Evolutionary conservation across 148 eudicot genomes (phyloP).

Genomic region (Vaccinium darrowii): DNA sequence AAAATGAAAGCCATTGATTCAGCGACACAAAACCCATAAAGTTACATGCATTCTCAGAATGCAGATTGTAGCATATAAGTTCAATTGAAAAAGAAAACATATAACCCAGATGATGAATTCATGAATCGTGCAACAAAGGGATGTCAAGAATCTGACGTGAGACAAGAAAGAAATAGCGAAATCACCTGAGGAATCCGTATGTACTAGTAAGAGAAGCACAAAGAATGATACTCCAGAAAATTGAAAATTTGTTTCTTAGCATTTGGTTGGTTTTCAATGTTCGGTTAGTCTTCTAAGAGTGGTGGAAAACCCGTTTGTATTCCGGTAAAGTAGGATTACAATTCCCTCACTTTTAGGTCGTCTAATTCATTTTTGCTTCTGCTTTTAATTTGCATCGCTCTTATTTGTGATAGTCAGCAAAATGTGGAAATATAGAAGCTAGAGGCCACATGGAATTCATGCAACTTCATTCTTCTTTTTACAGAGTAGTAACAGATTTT

Average conservation of each 20-base stretch:
- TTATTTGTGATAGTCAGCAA: neutral
- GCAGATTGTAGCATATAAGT: neutral
- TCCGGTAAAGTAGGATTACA: constrained; percentile 29
- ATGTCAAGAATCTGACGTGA: neutral
- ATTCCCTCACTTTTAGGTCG: neutral
- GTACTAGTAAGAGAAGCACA: neutral
- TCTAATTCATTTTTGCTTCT: neutral
- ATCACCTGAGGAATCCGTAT: constrained; percentile 2
- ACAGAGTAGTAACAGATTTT: neutral
- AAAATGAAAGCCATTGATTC: neutral
- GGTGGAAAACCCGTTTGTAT: constrained; percentile 22
- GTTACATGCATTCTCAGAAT: neutral
- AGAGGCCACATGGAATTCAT: neutral
- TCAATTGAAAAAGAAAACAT: neutral
- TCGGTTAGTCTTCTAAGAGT: constrained; percentile 24
- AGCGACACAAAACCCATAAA: neutral
- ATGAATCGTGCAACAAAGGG: neutral
- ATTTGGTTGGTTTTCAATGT: constrained; percentile 29
- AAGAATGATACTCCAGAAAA: neutral
- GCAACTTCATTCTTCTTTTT: too few species aligned
- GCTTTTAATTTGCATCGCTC: neutral
- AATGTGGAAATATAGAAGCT: neutral
- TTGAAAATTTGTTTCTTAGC: too few species aligned
- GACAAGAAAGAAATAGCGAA: neutral
- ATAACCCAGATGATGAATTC: neutral